These are phyloP conservation scores for Botrytis fabae DNA, from an alignment of 2,329 filamentous ascomycete genomes.

Conservation along the genomic window DNA sequence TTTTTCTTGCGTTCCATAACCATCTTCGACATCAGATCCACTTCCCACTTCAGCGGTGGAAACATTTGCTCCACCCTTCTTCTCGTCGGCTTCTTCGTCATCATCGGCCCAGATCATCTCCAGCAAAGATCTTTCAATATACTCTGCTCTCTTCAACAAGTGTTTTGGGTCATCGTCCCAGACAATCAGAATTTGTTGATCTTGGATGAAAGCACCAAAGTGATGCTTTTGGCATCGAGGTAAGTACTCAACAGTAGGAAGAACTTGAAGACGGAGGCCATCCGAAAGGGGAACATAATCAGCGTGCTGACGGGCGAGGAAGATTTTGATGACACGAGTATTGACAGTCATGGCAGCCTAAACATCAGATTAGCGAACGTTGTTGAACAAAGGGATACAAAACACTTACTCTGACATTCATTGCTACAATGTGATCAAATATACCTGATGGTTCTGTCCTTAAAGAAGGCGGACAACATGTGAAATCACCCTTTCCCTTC, in stretches of 20 bases:
- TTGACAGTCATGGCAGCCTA: conserved; percentile 68
- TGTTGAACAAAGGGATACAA: accelerated
- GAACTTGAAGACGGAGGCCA: conserved; percentile 61
- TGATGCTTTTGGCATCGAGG: conserved; percentile 63
- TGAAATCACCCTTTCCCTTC: conserved; percentile 51
- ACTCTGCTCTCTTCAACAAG: conserved; percentile 52
- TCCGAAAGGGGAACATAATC: conserved; percentile 59
- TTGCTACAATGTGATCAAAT: conserved; percentile 48
- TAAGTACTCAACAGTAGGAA: conserved; percentile 57
- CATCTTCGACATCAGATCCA: conserved; percentile 10
- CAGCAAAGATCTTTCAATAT: conserved; percentile 55
- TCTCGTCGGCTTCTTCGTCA: conserved; percentile 41
- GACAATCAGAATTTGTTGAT: conserved; percentile 58
- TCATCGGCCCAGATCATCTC: conserved; percentile 57
- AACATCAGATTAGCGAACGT: neutral
- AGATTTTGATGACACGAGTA: conserved; percentile 62
- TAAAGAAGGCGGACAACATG: conserved; percentile 51
- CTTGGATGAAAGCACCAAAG: conserved; percentile 63
- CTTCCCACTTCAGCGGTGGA: conserved; percentile 33
- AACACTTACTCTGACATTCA: conserved; percentile 55
- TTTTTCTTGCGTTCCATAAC: conserved; percentile 27
- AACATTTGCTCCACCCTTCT: conserved; percentile 28
- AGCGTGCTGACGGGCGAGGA: conserved; percentile 51
- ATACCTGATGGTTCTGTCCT: conserved; percentile 49
- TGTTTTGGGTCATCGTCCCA: conserved; percentile 64